Evolutionary conservation across 192 early-diverging fungal species (phyloP), one percentile per base, ranked within the genome.

Genomic region (Mortierella claussenii): DNA sequence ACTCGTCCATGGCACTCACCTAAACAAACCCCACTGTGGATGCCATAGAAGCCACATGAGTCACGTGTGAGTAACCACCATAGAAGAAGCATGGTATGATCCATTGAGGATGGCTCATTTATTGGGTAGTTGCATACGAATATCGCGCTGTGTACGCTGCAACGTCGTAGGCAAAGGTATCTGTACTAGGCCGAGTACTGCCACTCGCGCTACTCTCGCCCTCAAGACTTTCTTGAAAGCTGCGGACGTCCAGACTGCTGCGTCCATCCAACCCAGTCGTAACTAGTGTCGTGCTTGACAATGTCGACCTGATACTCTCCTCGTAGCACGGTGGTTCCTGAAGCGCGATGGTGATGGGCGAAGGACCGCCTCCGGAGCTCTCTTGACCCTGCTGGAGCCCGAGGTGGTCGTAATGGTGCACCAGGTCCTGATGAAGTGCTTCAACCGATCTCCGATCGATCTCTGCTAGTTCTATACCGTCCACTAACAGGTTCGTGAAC

Each of bases 381-480:
- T n/a, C n/a, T n/a, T 40, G 37, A 7, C 13, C 8, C 37, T 40
- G 37, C 37, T 40, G 37, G 7, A 40, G 13, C 7, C 7, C 13
- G n/a, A 40, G 37, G 7, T 13, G 13, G 37, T 10, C 37, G 37
- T 40, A 7, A 13, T 40, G 37, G 37, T n/a, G 13, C 30, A 59
- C 1, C 18, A 17, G 17, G 36, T 45, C 18, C 3, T 60, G 37
- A 8, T 45, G 40, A 6, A 60, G 20, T 4, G 67, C 67, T 23
- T 69, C 67, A 34, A 60, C 40, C 12, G 57, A 59, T 17, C 27
- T 24, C 4, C 67, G 56, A 47, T 69, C 67, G 1, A 60, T 45
- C 57, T 60, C 57, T 3, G 56, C 57, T 30, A 69, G 13, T 33
- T 45, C 40, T 15, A 18, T 56, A n/a, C 43, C 49, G 11, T 59